Evolutionary conservation across 2,329 filamentous ascomycete species (phyloP), one percentile per base, ranked within the genome.

Genomic region (Penicillium sp.): DNA sequence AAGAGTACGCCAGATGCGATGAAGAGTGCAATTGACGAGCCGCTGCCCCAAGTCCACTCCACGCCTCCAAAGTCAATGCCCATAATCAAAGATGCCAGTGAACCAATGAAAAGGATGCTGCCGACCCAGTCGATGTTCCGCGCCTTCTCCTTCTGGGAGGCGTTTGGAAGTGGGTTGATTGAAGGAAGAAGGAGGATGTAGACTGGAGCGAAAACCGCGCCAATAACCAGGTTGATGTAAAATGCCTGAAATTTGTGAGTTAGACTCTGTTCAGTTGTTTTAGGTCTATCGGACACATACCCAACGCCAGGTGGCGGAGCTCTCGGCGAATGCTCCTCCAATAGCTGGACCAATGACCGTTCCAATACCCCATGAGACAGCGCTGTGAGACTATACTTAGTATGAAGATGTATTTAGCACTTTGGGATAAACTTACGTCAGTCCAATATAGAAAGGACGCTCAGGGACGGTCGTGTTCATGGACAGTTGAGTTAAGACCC

Each of bases 221-320:
- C 73, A 49, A 80, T 68, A 31, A 75, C 63, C 0, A 85, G 72
- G 62, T 85, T 86, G 69, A 86, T 79, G 62, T 86, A 86, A 63
- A 82, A 81, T 3, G 71, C 76, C 54, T 55, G 26, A 22, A 37
- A 9, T 13, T n/a, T 14, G 19, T 13, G 4, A 29, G 10, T 50
- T 39, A 44, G 16, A 29, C 19, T 33, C 4, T 14, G 21, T n/a
- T 33, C 11, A 19, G 1, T 8, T 14, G 10, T 8, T 29, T 6
- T 39, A 3, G 11, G 42, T 13, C 21, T 24, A 4, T 19, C 21
- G 8, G 39, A 29, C 2, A 27, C 54, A 22, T 55, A 55, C 57
- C 69, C 68, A 72, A 60, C 64, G 52, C 69, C 69, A 71, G 6
- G 60, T 68, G 11, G 66, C 71, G 10, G 55, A 45, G 31, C 56